These are phyloP conservation scores for Populus hybrid DNA, from an alignment of 441 rosid genomes.

Conservation along the genomic window DNA sequence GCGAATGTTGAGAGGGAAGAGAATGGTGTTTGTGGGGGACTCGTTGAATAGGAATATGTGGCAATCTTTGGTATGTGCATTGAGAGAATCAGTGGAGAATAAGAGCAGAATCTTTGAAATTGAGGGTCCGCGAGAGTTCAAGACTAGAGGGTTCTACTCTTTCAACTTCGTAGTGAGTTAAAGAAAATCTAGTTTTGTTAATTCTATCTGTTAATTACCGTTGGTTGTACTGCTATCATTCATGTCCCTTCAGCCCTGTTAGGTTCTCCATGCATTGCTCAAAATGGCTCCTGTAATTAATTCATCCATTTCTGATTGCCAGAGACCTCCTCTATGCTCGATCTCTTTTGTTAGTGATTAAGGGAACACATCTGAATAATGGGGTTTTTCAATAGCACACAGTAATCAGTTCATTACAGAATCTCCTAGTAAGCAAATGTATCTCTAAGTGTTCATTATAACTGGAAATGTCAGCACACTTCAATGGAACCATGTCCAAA, in stretches of 20 bases:
- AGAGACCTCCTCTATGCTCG: not conserved
- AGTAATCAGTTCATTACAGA: not conserved
- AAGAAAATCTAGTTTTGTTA: not conserved
- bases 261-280: not conserved
- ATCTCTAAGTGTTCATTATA: not conserved
- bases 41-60: conserved; percentile 79
- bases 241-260: not conserved
- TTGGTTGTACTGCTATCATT: not conserved
- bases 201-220: not conserved
- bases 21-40: conserved; percentile 68
- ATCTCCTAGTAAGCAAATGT: not conserved
- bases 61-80: conserved; percentile 71
- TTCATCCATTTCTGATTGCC: not conserved
- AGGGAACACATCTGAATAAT: not conserved
- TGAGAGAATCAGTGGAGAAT: conserved; percentile 49
- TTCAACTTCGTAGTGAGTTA: conserved; percentile 48
- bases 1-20: conserved; percentile 52
- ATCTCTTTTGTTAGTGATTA: not conserved
- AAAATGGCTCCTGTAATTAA: not conserved
- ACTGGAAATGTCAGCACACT: not conserved
- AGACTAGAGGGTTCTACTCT: conserved; percentile 50
- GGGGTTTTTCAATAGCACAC: not conserved
- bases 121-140: conserved; percentile 43
- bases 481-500: not conserved
- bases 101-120: conserved; percentile 54